Percentiles rank a stretch among this genome's conserved stretches.
These are phyloP conservation scores for Naegleria lovaniensis DNA, from an alignment of 208 protist genomes.

Conservation along the genomic window DNA sequence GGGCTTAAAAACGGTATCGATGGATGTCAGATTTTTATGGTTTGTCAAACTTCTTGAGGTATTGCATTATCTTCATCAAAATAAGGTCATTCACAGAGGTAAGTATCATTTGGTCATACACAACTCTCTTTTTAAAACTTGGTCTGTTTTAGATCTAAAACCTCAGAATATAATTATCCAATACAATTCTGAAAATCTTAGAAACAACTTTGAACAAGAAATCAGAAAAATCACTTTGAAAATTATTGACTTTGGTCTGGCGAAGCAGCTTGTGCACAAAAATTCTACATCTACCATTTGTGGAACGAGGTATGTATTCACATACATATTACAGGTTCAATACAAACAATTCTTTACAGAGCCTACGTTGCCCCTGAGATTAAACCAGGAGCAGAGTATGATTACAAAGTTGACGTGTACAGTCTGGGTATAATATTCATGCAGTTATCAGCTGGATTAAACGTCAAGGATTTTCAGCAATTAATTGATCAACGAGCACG, in stretches of 20 bases:
- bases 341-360: slow-evolving; percentile 33
- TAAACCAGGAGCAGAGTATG: slow-evolving; percentile 47
- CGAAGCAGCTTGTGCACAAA: not conserved
- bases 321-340: not conserved
- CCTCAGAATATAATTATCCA: not conserved
- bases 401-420: slow-evolving; percentile 52
- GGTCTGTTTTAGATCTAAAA: not conserved
- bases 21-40: not conserved
- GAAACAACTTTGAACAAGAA: not conserved
- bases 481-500: not conserved
- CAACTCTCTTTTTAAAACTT: too few relatives aligned
- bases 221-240: not conserved
- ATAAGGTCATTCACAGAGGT: not conserved
- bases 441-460: slow-evolving; percentile 36
- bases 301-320: not conserved
- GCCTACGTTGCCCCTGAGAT: slow-evolving; percentile 49
- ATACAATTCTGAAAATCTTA: not conserved
- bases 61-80: not conserved
- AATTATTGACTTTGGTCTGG: slow-evolving; percentile 8
- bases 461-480: not conserved
- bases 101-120: too few relatives aligned
- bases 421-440: slow-evolving; percentile 56
- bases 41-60: not conserved
- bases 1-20: not conserved
- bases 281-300: not conserved